Evolutionary conservation across 768 basidiomycete genomes (phyloP), one percentile per base, ranked within the genome.

Genomic region (Suillus plorans): DNA sequence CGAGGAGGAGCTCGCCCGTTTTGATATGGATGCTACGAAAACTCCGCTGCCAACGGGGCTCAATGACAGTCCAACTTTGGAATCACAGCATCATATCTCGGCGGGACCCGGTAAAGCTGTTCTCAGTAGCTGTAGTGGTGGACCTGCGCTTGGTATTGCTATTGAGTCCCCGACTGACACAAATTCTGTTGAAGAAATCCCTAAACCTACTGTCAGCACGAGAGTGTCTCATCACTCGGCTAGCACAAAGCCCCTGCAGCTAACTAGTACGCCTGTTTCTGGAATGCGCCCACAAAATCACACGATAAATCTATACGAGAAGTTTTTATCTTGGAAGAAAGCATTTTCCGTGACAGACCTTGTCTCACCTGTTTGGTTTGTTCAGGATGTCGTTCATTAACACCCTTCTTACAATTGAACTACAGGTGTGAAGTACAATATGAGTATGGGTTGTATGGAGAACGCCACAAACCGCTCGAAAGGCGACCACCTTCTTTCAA

Each of bases 381-480:
- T 60, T 52, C 64, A 16, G 20, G 1, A 28, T 42, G 1, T 36
- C 12, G 3, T 12, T 37, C 34, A 42, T 8, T 28, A 20, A 10
- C 13, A 25, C 5, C 7, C 22, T 55, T n/a, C 66, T 71, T 61
- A 63, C 36, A 56, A 56, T 37, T 25, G 44, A 5, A 22, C 16
- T 63, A 42, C 69, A 92, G 91, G 91, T 93, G 91, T 70, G 91
- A 92, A 71, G 82, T 91, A 7, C 90, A 92, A 72, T 87, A 85
- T 72, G 90, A 93, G 68, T 93, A 93, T 70, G 85, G 89, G 3
- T 78, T 92, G 47, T 84, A 85, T 37, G 88, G 89, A 65, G 78
- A 77, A 64, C 81, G 89, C 25, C 76, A 80, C 52, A 80, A 74
- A 52, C 85, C 82, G 20, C 67, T 89, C 0, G 76, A 77, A 22